Conservation (phyloP, 495 filamentous ascomycete genomes). For the Xylaria grammica region DNA sequence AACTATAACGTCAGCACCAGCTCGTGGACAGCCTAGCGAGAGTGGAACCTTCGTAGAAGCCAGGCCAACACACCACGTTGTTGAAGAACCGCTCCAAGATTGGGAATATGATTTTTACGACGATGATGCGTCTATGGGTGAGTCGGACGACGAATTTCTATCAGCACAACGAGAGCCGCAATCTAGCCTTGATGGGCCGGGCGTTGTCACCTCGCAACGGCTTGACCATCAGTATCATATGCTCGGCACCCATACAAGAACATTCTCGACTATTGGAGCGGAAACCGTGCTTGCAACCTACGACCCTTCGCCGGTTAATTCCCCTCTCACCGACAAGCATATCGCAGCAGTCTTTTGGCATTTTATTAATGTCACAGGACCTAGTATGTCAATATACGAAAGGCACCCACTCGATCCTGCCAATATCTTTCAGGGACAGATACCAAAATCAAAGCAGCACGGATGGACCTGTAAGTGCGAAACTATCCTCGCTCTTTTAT, state of each 20-base stretch:
- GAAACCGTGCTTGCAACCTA: conserved; percentile 79
- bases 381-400: conserved; percentile 86
- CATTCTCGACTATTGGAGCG: conserved; percentile 47
- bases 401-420: conserved; percentile 80
- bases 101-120: conserved; percentile 60
- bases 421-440: conserved; percentile 66
- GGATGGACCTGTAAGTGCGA: conserved; percentile 72
- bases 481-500: neutral
- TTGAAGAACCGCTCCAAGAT: conserved; percentile 24
- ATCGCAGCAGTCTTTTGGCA: conserved; percentile 90
- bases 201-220: conserved; percentile 43
- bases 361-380: conserved; percentile 89
- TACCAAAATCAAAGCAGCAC: conserved; percentile 71
- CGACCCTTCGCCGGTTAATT: conserved; percentile 71
- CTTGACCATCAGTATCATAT: conserved; percentile 38
- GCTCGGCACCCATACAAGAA: conserved; percentile 45
- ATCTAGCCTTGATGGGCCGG: conserved; percentile 43
- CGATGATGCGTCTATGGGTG: conserved; percentile 66
- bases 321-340: conserved; percentile 80
- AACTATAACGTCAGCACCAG: conserved; percentile 11
- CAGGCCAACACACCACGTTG: conserved; percentile 18
- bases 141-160: conserved; percentile 57
- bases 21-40: conserved; percentile 17
- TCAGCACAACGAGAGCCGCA: conserved; percentile 32
- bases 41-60: conserved; percentile 29